Base-by-base conservation (phyloP, 108 stramenopile genomes). In the Fragilaria radians region DNA sequence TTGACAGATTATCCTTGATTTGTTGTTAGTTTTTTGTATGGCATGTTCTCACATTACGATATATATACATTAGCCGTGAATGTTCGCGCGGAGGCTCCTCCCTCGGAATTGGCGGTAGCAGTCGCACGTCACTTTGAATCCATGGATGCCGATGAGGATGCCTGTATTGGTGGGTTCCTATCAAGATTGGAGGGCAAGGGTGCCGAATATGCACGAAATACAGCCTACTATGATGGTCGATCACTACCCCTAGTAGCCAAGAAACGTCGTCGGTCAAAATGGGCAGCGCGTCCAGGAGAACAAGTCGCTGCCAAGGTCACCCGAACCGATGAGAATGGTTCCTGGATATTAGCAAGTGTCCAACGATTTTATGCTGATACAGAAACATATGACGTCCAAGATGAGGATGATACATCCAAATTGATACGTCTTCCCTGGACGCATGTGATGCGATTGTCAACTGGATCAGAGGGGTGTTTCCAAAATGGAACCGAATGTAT, bases 231-330 rank as follows among this genome's bases (percentile, higher is more conserved):
- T 61, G 85, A 85, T 67, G 85, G 83, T n/a, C 71, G 53, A 63
- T 77, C 72, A 14, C 78, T 73, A 21, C 50, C 54, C 29, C 65
- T 66, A 49, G 4, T 48, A 18, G 55, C 71, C 22, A 63, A 72
- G 33, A 89, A 87, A 56, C 77, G 92, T 52, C 74, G 76, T 32
- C 80, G 93, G 28, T 76, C 77, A 65, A 87, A 87, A 62, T 79
- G 59, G 54, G 89, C 93, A 18, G 89, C 93, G 28, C 75, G 70
- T 22, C 88, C 86, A 47, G 85, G 87, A 0, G 94, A 95, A 65
- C 91, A 94, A 78, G 80, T 96, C n/a, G 95, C 95, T 30, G 93
- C 95, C 26, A 96, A 96, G 75, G 90, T 95, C 25, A 91, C 93
- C 3, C 77, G 90, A 0, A 94, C 91, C 17, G 91, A 96, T 66